phyloP scores from a whole-genome alignment of 2,329 filamentous ascomycete genomes.

The Ploettnerulaceae sp. region DNA sequence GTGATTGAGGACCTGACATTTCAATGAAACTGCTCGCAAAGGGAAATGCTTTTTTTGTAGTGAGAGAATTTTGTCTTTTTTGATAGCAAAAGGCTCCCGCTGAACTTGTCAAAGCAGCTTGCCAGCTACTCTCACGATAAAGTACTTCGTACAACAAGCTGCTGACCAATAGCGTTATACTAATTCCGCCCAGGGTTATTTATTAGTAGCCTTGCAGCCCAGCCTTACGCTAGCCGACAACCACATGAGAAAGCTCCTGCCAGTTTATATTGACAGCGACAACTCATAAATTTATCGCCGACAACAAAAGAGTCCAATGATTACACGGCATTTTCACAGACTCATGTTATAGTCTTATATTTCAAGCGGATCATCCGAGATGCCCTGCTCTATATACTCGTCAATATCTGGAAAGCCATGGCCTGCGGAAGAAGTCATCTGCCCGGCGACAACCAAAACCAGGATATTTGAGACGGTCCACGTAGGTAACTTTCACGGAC shows the following conservation, averaged over 20 bases:
- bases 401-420: background rate
- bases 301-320: too few species aligned
- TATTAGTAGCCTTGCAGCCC: background rate
- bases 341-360: background rate
- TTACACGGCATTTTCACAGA: background rate
- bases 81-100: too few species aligned
- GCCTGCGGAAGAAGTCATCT: background rate
- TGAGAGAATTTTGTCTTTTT: too few species aligned
- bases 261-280: too few species aligned
- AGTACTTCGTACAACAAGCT: background rate
- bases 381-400: background rate
- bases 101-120: too few species aligned
- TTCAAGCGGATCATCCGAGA: background rate
- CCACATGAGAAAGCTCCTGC: background rate
- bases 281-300: too few species aligned
- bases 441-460: background rate
- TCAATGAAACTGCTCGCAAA: too few species aligned
- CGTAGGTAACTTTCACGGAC: conserved; percentile 16
- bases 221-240: background rate
- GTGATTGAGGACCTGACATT: too few species aligned
- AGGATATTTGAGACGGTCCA: conserved; percentile 16
- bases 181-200: too few species aligned
- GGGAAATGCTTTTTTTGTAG: too few species aligned
- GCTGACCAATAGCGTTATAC: too few species aligned
- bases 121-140: too few species aligned